A percentile compares a stretch with the other conserved stretches of the same genome.
phyloP scores from a whole-genome alignment of 2,329 filamentous ascomycete genomes.

The Acarospora socialis region DNA sequence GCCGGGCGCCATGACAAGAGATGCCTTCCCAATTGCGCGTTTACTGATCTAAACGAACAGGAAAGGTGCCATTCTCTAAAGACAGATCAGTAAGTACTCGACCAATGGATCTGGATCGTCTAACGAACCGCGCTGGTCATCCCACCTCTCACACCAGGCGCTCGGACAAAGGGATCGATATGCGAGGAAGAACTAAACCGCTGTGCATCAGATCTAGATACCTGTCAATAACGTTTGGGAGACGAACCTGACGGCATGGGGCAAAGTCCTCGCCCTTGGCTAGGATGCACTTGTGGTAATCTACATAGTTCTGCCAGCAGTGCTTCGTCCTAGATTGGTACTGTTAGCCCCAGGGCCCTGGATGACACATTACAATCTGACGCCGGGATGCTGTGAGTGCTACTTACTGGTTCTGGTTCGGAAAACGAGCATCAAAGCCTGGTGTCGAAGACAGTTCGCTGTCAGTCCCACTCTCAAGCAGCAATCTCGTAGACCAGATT shows the following conservation, averaged over 20 bases:
- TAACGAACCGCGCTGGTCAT: slow-evolving; percentile 80
- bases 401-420: slow-evolving; percentile 65
- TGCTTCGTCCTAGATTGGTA: slow-evolving; percentile 64
- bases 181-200: slow-evolving; percentile 72
- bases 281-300: slow-evolving; percentile 99
- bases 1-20: too few species aligned
- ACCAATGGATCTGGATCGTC: neutral
- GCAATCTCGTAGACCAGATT: neutral
- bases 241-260: slow-evolving; percentile 80
- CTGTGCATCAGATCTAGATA: neutral
- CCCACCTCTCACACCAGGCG: slow-evolving; percentile 87
- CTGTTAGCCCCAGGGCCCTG: slow-evolving; percentile 6
- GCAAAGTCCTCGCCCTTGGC: slow-evolving; percentile 98
- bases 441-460: slow-evolving; percentile 11
- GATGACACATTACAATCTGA: slow-evolving; percentile 1
- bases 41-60: slow-evolving; percentile 34
- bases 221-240: neutral
- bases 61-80: slow-evolving; percentile 43
- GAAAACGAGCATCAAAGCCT: slow-evolving; percentile 99
- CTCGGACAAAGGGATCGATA: slow-evolving; percentile 97
- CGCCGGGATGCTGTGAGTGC: neutral
- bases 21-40: slow-evolving; percentile 15
- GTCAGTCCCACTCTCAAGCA: neutral
- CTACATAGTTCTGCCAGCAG: slow-evolving; percentile 99
- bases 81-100: slow-evolving; percentile 1